Evolutionary conservation across 1,284 basidiomycete species (phyloP), one percentile per base, ranked within the genome.

Genomic region (Pseudozyma sp.): DNA sequence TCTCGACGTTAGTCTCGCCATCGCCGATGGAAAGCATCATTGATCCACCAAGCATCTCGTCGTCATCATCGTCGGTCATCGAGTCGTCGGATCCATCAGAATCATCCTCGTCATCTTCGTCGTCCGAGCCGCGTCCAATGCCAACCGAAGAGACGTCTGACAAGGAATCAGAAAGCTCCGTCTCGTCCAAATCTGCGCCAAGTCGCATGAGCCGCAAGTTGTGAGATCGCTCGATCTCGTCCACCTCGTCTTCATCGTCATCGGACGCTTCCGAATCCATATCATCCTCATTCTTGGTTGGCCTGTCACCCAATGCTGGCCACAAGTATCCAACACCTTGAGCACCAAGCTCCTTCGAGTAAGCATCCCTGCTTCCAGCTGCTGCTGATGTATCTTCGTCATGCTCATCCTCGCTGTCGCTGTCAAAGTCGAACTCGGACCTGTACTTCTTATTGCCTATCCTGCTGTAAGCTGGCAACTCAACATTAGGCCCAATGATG

Each of bases 401-500:
- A 2, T 45, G 66, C 13, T 66, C 67, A 39, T 73, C 72, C 19
- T 73, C 71, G 25, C 66, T 62, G 19, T 75, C 73, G 35, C 72
- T 76, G 38, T 72, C 70, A 49, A 73, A 71, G 59, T 80, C 74
- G 16, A 58, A 61, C 7, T 65, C 70, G 18, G 68, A 68, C n/a
- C 64, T 59, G 47, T 52, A 72, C 40, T 55, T 83, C 3, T 80
- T 80, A 25, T 76, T 86, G 88, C 54, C 91, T 90, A 98, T 87
- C 58, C 93, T 88, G 75, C 91, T 89, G 79, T 93, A 95, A 21
- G 90, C 89, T 25, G 87, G 86, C 39, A 97, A 82, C 56, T 85
- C 86, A n/a, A 92, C 92, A 35, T 81, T 76, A 14, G 80, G 70
- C 3, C 85, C 86, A 16, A 86, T 54, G 10, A 78, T 57, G 25